These are phyloP conservation scores for Tricladium varicosporioides DNA, from an alignment of 2,329 filamentous ascomycete genomes.

Conservation along the genomic window DNA sequence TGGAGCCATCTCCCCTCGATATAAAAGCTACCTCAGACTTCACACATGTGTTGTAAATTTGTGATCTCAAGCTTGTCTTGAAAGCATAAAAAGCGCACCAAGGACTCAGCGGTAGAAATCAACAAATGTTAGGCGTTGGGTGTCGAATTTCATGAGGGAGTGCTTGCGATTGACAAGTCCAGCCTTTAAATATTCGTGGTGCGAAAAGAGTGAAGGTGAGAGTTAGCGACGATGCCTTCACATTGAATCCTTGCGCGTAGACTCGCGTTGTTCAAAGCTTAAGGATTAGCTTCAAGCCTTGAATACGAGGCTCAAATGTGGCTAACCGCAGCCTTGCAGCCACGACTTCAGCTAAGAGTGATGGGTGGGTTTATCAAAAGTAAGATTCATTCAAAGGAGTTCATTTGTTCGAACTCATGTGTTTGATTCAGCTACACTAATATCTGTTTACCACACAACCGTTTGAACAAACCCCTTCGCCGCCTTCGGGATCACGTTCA, in stretches of 20 bases:
- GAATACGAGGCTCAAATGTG: too few relatives aligned
- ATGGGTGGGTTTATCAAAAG: too few relatives aligned
- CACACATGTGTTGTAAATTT: conserved; percentile 26
- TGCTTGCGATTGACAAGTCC: not conserved
- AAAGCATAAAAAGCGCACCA: conserved; percentile 4
- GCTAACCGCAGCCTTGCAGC: too few relatives aligned
- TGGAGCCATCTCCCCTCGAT: conserved; percentile 32
- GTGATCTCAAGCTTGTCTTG: conserved; percentile 14
- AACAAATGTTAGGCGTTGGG: conserved; percentile 1
- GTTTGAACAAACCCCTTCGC: too few relatives aligned
- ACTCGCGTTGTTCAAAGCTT: not conserved
- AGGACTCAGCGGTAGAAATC: conserved; percentile 3
- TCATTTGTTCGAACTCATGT: too few relatives aligned
- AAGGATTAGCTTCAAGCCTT: too few relatives aligned
- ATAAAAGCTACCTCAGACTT: conserved; percentile 20
- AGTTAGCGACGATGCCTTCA: not conserved
- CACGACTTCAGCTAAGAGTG: too few relatives aligned
- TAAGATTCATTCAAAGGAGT: too few relatives aligned
- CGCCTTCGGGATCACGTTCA: not conserved
- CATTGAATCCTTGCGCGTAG: not conserved
- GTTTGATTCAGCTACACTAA: too few relatives aligned
- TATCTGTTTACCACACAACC: too few relatives aligned
- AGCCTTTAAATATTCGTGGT: not conserved
- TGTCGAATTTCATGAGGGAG: conserved; percentile 3
- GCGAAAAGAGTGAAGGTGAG: not conserved